Percentiles rank a stretch among this genome's conserved stretches.
These are phyloP conservation scores for Ramularia endophylla DNA, from an alignment of 2,329 filamentous ascomycete genomes.

Conservation along the genomic window DNA sequence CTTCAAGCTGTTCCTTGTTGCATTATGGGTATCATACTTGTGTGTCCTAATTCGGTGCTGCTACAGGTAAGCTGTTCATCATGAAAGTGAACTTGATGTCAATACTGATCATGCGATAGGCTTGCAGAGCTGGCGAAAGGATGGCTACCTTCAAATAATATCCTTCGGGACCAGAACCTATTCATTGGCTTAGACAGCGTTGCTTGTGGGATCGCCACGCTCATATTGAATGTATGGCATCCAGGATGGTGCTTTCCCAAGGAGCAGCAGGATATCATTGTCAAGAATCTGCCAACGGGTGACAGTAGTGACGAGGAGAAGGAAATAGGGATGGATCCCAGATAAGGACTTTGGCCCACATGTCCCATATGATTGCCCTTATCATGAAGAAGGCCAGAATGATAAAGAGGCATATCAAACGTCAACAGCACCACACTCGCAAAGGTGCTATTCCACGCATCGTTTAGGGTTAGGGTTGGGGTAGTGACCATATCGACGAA, in stretches of 20 bases:
- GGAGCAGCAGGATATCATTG: conserved; percentile 11
- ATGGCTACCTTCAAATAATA: conserved; percentile 20
- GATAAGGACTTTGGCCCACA: too few species aligned
- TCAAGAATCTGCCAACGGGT: conserved; percentile 4
- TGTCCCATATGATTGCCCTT: too few species aligned
- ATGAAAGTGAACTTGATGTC: too few species aligned
- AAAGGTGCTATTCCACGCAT: too few species aligned
- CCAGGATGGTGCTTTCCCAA: conserved; percentile 28
- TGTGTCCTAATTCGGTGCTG: conserved; percentile 25
- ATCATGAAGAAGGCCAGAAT: too few species aligned
- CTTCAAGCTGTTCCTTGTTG: conserved; percentile 26
- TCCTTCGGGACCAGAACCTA: conserved; percentile 21
- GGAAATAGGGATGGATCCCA: neutral
- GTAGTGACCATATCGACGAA: too few species aligned
- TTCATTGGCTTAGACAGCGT: conserved; percentile 33
- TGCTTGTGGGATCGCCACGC: conserved; percentile 22
- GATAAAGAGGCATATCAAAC: too few species aligned
- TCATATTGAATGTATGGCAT: conserved; percentile 29
- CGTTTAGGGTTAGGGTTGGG: too few species aligned
- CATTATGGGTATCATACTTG: conserved; percentile 22
- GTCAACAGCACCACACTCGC: too few species aligned
- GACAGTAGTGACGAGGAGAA: conserved; percentile 10
- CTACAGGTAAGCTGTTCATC: conserved; percentile 8
- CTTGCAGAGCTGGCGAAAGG: conserved; percentile 27
- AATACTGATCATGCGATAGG: too few species aligned